These are phyloP conservation scores for Chrysosporium queenslandicum DNA, from an alignment of 2,329 filamentous ascomycete genomes.

Conservation along the genomic window DNA sequence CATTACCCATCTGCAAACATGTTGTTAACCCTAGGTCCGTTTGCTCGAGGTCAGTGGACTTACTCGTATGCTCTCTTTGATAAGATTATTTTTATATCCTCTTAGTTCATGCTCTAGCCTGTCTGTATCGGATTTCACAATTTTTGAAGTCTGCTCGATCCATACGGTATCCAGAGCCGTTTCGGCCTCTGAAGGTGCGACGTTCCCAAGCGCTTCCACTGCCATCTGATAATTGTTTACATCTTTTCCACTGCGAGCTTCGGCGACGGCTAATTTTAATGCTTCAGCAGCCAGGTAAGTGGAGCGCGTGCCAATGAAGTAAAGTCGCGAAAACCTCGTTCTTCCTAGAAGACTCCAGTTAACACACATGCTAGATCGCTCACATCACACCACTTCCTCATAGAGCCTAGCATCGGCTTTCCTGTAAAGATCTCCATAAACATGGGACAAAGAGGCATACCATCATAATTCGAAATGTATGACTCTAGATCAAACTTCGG, in stretches of 20 bases:
- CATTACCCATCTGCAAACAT: conserved; percentile 68
- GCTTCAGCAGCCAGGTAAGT: conserved; percentile 68
- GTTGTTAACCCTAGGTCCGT: too few species aligned
- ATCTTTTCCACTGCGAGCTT: conserved; percentile 69
- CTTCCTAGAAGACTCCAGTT: conserved; percentile 47
- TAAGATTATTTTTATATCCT: conserved; percentile 90
- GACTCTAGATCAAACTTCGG: conserved; percentile 87
- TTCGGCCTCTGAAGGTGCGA: conserved; percentile 58
- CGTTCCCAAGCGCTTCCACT: conserved; percentile 53
- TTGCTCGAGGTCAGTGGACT: too few species aligned
- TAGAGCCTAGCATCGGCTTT: too few species aligned
- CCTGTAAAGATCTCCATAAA: too few species aligned
- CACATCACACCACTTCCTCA: too few species aligned
- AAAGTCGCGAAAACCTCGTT: conserved; percentile 69
- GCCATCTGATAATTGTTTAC: conserved; percentile 60
- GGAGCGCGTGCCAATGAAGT: conserved; percentile 70
- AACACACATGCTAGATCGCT: background rate
- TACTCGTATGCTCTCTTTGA: conserved; percentile 93
- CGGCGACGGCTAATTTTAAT: conserved; percentile 62
- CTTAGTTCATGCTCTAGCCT: conserved; percentile 78
- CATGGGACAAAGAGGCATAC: conserved; percentile 48
- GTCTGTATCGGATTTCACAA: conserved; percentile 59
- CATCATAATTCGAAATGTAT: conserved; percentile 81
- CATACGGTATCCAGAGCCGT: conserved; percentile 60
- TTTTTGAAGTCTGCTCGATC: conserved; percentile 57